Base-by-base conservation (phyloP, 2,329 filamentous ascomycete species). In the Calonectria fujianensis region DNA sequence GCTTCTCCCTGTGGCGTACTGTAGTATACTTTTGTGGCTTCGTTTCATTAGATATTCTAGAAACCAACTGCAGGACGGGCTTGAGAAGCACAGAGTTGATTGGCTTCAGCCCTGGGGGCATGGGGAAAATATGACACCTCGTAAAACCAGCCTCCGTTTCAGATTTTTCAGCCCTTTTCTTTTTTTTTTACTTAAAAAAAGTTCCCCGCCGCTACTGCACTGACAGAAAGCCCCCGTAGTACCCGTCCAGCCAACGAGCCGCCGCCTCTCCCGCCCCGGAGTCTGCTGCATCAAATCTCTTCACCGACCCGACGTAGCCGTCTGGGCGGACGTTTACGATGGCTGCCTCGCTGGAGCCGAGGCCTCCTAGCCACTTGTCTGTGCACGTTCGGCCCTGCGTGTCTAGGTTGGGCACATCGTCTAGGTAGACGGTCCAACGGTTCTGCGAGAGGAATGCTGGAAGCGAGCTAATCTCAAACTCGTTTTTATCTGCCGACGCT, bases 321-420 rank as follows among this genome's bases (percentile, higher is more conserved):
- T 81, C 79, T 10, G 79, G 79, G 29, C 79, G 69, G 5, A 78
- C 79, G 16, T 71, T 59, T 9, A 80, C 63, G 20, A 81, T 59
- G 13, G 75, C 74, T 14, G 69, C 75, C 64, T 81, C 75, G 14
- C 69, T 64, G n/a, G 45, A 2, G 4, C 11, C 68, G 6, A 80
- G 74, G 9, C 61, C 57, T 2, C 79, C 79, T 8, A 81, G 71
- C 79, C 78, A 80, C 7, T 81, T 80, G 7, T 80, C 74, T 86
- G 74, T 73, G 59, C 76, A 77, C 4, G 48, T 68, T 3, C 68
- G 69, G 11, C 74, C 74, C 41, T 75, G 76, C 2, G 72, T 75
- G 39, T 77, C 74, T 2, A 77, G 69, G 16, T 61, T 61, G 48
- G 74, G 63, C 3, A 76, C 71, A 41, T 76, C 74, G 20, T 77